Percentiles rank a stretch among this genome's conserved stretches.
Evolutionary conservation across 2,329 filamentous ascomycete genomes (phyloP).

Genomic region (Pseudogymnoascus sp.): DNA sequence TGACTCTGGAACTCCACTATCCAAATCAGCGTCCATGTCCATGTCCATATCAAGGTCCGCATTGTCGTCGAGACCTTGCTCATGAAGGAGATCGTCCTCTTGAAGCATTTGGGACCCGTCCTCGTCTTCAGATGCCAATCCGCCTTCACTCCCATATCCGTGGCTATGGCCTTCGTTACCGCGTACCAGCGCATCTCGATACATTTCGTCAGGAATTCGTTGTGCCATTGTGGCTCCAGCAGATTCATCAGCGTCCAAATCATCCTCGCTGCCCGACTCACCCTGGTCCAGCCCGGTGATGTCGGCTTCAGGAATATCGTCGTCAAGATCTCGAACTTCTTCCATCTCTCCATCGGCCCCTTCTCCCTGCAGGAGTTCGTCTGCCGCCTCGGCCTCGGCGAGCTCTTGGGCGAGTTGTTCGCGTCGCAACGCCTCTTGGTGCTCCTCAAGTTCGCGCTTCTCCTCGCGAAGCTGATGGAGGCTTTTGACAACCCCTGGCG

Average conservation of each 20-base stretch:
- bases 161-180: constrained; percentile 41
- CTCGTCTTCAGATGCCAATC: constrained; percentile 49
- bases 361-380: constrained; percentile 34
- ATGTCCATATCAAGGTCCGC: constrained; percentile 35
- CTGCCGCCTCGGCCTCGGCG: constrained; percentile 49
- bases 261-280: constrained; percentile 31
- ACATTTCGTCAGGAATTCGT: constrained; percentile 52
- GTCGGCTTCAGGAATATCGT: constrained; percentile 62
- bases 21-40: constrained; percentile 62
- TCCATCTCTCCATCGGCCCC: constrained; percentile 41
- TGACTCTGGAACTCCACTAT: constrained; percentile 63
- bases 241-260: constrained; percentile 35
- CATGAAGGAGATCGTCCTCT: constrained; percentile 50
- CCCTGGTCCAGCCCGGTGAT: constrained; percentile 36
- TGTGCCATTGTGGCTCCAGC: constrained; percentile 18
- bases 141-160: constrained; percentile 37
- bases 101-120: constrained; percentile 53
- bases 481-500: constrained; percentile 81
- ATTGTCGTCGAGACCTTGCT: constrained; percentile 25
- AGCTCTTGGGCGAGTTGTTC: constrained; percentile 69
- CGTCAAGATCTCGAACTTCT: constrained; percentile 59
- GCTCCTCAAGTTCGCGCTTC: constrained; percentile 78
- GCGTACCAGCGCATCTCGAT: constrained; percentile 50
- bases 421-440: constrained; percentile 63
- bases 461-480: constrained; percentile 87